Percentiles rank a stretch among this genome's conserved stretches.
Evolutionary conservation across 2,329 filamentous ascomycete species (phyloP).

Genomic region (Lecanosticta acicola): DNA sequence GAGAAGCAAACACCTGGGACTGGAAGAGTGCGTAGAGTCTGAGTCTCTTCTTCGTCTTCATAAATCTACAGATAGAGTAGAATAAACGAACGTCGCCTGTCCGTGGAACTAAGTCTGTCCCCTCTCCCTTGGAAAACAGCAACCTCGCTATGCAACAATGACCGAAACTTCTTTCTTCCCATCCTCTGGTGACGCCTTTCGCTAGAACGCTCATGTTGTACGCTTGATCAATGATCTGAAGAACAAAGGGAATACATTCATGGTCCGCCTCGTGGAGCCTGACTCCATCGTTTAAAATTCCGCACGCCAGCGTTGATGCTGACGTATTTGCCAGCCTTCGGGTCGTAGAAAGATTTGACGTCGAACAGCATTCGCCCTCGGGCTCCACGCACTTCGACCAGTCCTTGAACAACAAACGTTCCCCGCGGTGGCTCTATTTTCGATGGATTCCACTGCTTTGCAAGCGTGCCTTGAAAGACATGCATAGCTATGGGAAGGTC

Average conservation of each 20-base stretch:
- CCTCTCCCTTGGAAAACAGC: background rate
- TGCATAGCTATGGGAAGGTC: conserved; percentile 29
- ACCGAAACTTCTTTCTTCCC: background rate
- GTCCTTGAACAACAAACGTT: conserved; percentile 40
- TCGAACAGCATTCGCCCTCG: conserved; percentile 41
- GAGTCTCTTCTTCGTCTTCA: background rate
- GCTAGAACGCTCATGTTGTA: conserved; percentile 18
- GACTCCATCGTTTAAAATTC: conserved; percentile 32
- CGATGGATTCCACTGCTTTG: conserved; percentile 30
- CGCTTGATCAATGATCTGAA: conserved; percentile 7
- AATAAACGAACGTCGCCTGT: background rate
- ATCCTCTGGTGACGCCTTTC: conserved; percentile 2
- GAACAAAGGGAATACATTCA: conserved; percentile 19
- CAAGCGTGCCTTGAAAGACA: conserved; percentile 24
- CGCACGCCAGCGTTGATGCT: conserved; percentile 26
- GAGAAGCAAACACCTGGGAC: no score
- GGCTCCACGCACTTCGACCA: conserved; percentile 43
- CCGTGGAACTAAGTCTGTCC: background rate
- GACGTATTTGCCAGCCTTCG: conserved; percentile 36
- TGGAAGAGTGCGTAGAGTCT: background rate
- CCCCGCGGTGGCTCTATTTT: conserved; percentile 40
- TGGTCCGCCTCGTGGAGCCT: conserved; percentile 37
- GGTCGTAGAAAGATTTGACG: conserved; percentile 43
- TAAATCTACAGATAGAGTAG: background rate
- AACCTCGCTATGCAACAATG: conserved; percentile 1